Base-by-base conservation (phyloP, 2,329 filamentous ascomycete species). In the Phialophora verrucosa region DNA sequence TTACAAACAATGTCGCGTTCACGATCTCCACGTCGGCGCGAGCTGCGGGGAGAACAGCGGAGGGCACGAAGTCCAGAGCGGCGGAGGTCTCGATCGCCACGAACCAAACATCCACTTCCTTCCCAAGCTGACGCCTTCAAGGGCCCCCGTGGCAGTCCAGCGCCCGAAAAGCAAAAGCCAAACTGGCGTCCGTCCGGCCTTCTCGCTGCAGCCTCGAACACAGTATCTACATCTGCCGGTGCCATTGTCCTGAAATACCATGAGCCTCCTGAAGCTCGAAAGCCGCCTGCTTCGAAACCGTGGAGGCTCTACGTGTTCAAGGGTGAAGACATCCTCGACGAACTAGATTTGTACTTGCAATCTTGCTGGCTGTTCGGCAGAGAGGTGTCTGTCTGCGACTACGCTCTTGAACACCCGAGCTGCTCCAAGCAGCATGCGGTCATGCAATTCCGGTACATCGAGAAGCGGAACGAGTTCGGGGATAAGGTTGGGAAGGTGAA, bases 301-400 rank as follows among this genome's bases (percentile, higher is more conserved):
- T 99, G 94, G 94, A 91, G 91, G 67, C 82, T 99, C 56, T 98
- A 96, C 76, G 86, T 97, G 25, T 99, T 99, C 85, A 97, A 97
- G 75, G 91, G 88, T 11, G 78, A 85, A 31, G 91, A 93, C 64
- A 84, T 96, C 2, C 78, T 97, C 38, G 92, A 96, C 75, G 96
- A 92, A 1, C 84, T 97, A 25, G 88, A 92, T 65, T 83, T 99
- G 57, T 84, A 86, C 65, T 80, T 83, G 63, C 88, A 92, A 67
- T 96, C 90, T 74, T 97, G 92, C 80, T 99, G 95, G 95, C 82
- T 99, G 27, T 82, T 97, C 8, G 95, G 95, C 0, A 85, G 93
- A 55, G 93, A 97, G 73, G 78, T 85, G 61, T 82, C 89, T 4
- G 90, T 99, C 3, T 92, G 91, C 1, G 95, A 99, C 76, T 83